Percentiles rank a stretch among this genome's conserved stretches.
Evolutionary conservation across 805 yeast species (phyloP).

Genomic region (Pichia scutulata): DNA sequence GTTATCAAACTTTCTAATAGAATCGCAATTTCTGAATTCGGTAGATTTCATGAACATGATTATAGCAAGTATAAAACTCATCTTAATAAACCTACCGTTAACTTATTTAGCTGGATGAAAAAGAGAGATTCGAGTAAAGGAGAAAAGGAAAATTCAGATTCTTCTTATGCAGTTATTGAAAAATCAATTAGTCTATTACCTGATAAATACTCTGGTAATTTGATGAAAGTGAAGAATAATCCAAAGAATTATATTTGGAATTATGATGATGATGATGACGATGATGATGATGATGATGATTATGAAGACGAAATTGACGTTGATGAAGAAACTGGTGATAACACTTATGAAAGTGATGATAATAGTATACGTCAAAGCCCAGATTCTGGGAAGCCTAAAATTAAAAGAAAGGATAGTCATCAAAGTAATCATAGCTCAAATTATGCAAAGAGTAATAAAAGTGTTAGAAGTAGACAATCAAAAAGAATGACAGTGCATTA

Average conservation of each 20-base stretch:
- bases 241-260: conserved; percentile 33
- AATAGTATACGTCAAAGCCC: background rate
- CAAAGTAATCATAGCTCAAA: conserved; percentile 4
- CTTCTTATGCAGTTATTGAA: conserved; percentile 22
- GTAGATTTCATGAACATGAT: conserved; percentile 29
- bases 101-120: conserved; percentile 28
- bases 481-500: conserved; percentile 2
- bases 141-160: conserved; percentile 19
- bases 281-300: conserved; percentile 12
- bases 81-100: conserved; percentile 21
- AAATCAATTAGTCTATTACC: conserved; percentile 30
- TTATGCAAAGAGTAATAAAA: conserved; percentile 1
- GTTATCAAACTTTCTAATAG: conserved; percentile 23
- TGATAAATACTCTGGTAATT: conserved; percentile 28
- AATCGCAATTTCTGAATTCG: conserved; percentile 24
- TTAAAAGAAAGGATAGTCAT: background rate
- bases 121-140: conserved; percentile 20
- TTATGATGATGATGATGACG: conserved; percentile 31
- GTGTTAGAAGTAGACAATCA: conserved; percentile 7
- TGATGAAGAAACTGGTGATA: background rate
- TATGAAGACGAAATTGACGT: conserved; percentile 4
- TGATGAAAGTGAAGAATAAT: conserved; percentile 29
- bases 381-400: background rate
- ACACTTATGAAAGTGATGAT: background rate
- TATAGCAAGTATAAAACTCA: conserved; percentile 28